These are phyloP conservation scores for Kwoniella sp. DNA, from an alignment of 768 basidiomycete species.

Conservation along the genomic window DNA sequence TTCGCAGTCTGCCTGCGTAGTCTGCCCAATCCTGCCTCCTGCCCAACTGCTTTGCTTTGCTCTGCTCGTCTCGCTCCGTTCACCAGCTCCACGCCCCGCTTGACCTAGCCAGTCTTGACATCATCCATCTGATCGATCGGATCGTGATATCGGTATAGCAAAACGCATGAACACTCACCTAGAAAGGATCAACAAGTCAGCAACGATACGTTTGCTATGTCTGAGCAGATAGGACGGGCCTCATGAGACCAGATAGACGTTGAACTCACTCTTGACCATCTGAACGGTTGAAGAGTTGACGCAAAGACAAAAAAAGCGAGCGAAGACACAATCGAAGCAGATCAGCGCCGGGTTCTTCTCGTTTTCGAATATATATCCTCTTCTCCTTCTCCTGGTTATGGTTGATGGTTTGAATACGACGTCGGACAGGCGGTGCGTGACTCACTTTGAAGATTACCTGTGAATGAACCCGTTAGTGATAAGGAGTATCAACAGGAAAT, in stretches of 20 bases:
- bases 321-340: background rate
- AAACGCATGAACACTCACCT: slow-evolving; percentile 25
- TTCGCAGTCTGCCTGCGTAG: no score
- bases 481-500: slow-evolving; percentile 7
- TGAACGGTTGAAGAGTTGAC: slow-evolving; percentile 19
- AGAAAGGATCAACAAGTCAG: slow-evolving; percentile 19
- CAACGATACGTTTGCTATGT: slow-evolving; percentile 1
- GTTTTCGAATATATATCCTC: background rate
- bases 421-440: no score
- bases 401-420: no score
- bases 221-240: no score
- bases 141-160: background rate
- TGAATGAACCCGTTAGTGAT: slow-evolving; percentile 26
- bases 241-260: background rate
- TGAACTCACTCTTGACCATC: slow-evolving; percentile 53
- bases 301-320: slow-evolving; percentile 6
- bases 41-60: no score
- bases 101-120: background rate
- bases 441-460: slow-evolving; percentile 30
- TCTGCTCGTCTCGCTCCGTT: background rate
- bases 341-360: slow-evolving; percentile 1
- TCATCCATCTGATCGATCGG: background rate
- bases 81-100: no score
- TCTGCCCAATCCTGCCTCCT: no score
- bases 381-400: background rate